Evolutionary conservation across 768 basidiomycete species (phyloP).

Genomic region (Kwoniella dendrophila): DNA sequence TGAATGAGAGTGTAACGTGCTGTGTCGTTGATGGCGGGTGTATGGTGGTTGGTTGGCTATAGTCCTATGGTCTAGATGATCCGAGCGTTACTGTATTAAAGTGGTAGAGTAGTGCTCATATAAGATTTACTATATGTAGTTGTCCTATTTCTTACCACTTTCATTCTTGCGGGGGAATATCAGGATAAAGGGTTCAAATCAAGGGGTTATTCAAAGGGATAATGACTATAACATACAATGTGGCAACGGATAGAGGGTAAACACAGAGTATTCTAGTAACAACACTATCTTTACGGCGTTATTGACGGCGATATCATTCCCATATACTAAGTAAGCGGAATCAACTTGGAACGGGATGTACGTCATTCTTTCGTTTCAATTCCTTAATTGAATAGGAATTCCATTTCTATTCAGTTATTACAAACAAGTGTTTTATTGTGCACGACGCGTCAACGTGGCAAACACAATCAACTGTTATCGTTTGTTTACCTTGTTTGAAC

Average conservation of each 20-base stretch:
- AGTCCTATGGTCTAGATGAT: too few species aligned
- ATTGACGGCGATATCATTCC: neutral
- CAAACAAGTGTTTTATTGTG: too few species aligned
- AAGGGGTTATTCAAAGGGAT: neutral
- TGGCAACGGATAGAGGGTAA: constrained; percentile 8
- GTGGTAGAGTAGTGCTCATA: neutral
- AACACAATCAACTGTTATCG: too few species aligned
- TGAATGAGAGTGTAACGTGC: constrained; percentile 15
- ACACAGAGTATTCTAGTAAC: neutral
- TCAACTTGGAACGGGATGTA: neutral
- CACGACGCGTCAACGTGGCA: constrained; percentile 5
- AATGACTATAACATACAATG: neutral
- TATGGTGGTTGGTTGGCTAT: neutral
- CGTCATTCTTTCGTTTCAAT: neutral
- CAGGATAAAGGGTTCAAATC: neutral
- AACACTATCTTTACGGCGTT: neutral
- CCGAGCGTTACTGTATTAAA: constrained; percentile 12
- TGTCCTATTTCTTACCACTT: neutral
- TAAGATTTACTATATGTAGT: neutral
- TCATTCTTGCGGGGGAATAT: too few species aligned
- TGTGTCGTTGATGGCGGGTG: constrained; percentile 13
- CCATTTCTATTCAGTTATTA: too few species aligned
- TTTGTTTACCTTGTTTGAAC: too few species aligned
- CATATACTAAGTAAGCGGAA: neutral
- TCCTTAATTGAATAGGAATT: too few species aligned